Percentiles rank a stretch among this genome's conserved stretches.
Conservation (phyloP, 2,329 filamentous ascomycete genomes). For the Colletotrichum lentis region DNA sequence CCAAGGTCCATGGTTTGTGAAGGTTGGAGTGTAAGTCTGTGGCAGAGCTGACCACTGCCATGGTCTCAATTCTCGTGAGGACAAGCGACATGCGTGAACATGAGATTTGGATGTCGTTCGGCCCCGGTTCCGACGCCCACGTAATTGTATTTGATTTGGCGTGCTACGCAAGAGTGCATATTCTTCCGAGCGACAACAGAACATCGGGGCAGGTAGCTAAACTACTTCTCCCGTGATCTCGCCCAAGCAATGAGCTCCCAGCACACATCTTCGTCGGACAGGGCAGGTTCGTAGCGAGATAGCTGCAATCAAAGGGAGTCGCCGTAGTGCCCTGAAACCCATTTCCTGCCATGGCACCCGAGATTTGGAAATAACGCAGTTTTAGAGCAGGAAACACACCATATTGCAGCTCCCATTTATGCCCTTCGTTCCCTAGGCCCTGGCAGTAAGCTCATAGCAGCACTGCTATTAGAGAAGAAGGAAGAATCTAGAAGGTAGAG, state of each 20-base stretch:
- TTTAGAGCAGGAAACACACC: slow-evolving; percentile 19
- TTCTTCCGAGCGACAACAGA: background rate
- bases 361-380: slow-evolving; percentile 6
- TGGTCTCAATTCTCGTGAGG: background rate
- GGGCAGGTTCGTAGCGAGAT: slow-evolving; percentile 22
- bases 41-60: slow-evolving; percentile 10
- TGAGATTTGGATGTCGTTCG: slow-evolving; percentile 12
- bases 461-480: slow-evolving; percentile 3
- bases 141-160: slow-evolving; percentile 19
- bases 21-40: slow-evolving; percentile 14
- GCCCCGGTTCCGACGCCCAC: slow-evolving; percentile 6
- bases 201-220: background rate
- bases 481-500: slow-evolving; percentile 11
- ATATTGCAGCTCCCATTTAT: slow-evolving; percentile 11
- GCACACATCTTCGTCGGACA: background rate
- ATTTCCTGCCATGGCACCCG: slow-evolving; percentile 17
- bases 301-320: slow-evolving; percentile 23
- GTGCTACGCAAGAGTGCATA: background rate
- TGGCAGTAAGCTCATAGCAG: slow-evolving; percentile 3
- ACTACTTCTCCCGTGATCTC: background rate
- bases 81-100: slow-evolving; percentile 2
- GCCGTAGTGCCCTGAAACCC: background rate
- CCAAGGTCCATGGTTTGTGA: slow-evolving; percentile 7
- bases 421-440: background rate
- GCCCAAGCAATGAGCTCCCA: background rate